These are phyloP conservation scores for Brassica juncea DNA, from an alignment of 345 rosid species.

Conservation along the genomic window DNA sequence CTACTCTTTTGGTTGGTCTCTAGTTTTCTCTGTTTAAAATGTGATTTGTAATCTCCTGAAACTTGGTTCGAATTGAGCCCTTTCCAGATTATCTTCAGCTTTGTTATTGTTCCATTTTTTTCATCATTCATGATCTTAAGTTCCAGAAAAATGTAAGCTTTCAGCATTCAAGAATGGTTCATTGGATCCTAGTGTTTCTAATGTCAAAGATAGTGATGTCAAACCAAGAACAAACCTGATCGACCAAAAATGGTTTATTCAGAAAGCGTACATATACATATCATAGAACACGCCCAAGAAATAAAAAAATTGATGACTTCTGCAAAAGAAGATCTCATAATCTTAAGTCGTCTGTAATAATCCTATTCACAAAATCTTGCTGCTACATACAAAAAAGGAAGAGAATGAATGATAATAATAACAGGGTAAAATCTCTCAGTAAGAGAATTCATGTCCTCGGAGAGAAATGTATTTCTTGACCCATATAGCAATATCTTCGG, in stretches of 20 bases:
- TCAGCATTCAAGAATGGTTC: neutral
- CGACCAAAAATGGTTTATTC: slow-evolving; percentile 19
- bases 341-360: slow-evolving; percentile 14
- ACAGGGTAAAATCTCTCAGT: slow-evolving; percentile 40
- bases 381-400: slow-evolving; percentile 29
- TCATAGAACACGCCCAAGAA: neutral
- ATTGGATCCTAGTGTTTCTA: neutral
- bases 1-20: slow-evolving; percentile 16
- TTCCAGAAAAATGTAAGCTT: neutral
- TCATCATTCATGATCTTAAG: neutral
- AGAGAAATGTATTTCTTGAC: slow-evolving; percentile 85
- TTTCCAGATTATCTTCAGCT: neutral
- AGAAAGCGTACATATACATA: slow-evolving; percentile 33
- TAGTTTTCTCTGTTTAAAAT: slow-evolving; percentile 27
- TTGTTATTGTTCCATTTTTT: neutral
- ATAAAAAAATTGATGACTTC: neutral
- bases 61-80: slow-evolving; percentile 19
- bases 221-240: slow-evolving; percentile 20
- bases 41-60: slow-evolving; percentile 25
- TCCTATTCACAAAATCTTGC: slow-evolving; percentile 30
- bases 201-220: neutral
- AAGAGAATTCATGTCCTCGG: slow-evolving; percentile 88
- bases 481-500: slow-evolving; percentile 91
- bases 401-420: slow-evolving; percentile 17
- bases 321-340: neutral